Conservation (phyloP, 163 green algal species). For the Volvox carteri region DNA sequence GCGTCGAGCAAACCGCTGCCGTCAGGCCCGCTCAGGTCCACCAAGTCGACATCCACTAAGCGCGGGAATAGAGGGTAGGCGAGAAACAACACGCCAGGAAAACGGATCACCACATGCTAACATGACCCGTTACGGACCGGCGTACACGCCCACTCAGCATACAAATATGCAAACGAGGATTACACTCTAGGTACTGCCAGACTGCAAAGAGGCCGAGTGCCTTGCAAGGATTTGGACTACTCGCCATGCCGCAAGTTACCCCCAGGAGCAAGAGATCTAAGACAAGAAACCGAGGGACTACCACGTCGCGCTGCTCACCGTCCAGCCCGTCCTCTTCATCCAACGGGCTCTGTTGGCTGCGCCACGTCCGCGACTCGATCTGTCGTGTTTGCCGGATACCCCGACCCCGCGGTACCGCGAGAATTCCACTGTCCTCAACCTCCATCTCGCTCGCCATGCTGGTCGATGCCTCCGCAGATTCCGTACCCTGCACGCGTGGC, state of each 20-base stretch:
- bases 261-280: neutral
- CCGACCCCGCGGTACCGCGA: slow-evolving; percentile 25
- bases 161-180: no score
- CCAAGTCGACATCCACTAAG: slow-evolving; percentile 36
- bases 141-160: no score
- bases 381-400: slow-evolving; percentile 45
- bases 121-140: no score
- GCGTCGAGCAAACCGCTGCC: slow-evolving; percentile 46
- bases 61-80: neutral
- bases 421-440: slow-evolving; percentile 27
- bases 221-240: no score
- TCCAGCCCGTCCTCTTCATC: slow-evolving; percentile 23
- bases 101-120: neutral
- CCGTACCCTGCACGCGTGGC: neutral
- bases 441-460: neutral
- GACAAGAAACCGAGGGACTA: neutral
- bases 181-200: no score
- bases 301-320: slow-evolving; percentile 1
- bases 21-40: slow-evolving; percentile 41
- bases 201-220: no score
- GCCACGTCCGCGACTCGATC: slow-evolving; percentile 45
- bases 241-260: neutral
- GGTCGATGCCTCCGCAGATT: neutral
- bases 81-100: neutral
- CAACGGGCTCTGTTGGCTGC: neutral